Percentiles rank a stretch among this genome's conserved stretches.
Conservation (phyloP, 2,329 filamentous ascomycete genomes). For the Beauveria varroae region DNA sequence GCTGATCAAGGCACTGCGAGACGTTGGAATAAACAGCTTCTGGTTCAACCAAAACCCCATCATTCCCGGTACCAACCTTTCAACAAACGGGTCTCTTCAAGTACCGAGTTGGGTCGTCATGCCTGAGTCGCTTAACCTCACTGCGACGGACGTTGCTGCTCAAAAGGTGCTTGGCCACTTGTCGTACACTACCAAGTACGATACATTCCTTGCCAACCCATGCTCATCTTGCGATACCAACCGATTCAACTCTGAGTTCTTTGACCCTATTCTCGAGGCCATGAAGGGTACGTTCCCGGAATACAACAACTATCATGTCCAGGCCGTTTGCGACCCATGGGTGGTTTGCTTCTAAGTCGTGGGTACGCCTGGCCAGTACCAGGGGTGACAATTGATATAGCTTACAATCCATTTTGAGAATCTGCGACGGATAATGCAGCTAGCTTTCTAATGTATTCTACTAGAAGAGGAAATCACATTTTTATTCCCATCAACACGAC, state of each 20-base stretch:
- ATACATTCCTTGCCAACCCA: slow-evolving; percentile 28
- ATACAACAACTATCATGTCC: slow-evolving; percentile 30
- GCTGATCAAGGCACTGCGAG: slow-evolving; percentile 30
- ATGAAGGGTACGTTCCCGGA: slow-evolving; percentile 31
- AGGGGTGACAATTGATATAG: slow-evolving; percentile 4
- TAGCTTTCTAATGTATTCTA: slow-evolving; percentile 7
- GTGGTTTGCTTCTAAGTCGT: slow-evolving; percentile 25
- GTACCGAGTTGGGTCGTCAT: slow-evolving; percentile 30
- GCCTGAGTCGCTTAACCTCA: slow-evolving; percentile 29
- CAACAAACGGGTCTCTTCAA: slow-evolving; percentile 20
- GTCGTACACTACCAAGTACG: slow-evolving; percentile 30
- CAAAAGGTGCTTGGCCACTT: slow-evolving; percentile 27
- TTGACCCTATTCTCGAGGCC: slow-evolving; percentile 29
- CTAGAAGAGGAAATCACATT: background rate
- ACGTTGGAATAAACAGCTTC: slow-evolving; percentile 30
- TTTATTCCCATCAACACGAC: background rate
- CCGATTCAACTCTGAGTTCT: slow-evolving; percentile 29
- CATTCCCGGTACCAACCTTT: slow-evolving; percentile 25
- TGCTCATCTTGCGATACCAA: slow-evolving; percentile 28
- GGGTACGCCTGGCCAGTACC: background rate
- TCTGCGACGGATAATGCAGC: background rate
- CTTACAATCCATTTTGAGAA: slow-evolving; percentile 6
- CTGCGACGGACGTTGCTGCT: slow-evolving; percentile 25
- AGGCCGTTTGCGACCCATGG: slow-evolving; percentile 32
- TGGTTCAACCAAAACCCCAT: slow-evolving; percentile 33